Evolutionary conservation across 1,284 basidiomycete genomes (phyloP).

Genomic region (Volvariella volvacea): DNA sequence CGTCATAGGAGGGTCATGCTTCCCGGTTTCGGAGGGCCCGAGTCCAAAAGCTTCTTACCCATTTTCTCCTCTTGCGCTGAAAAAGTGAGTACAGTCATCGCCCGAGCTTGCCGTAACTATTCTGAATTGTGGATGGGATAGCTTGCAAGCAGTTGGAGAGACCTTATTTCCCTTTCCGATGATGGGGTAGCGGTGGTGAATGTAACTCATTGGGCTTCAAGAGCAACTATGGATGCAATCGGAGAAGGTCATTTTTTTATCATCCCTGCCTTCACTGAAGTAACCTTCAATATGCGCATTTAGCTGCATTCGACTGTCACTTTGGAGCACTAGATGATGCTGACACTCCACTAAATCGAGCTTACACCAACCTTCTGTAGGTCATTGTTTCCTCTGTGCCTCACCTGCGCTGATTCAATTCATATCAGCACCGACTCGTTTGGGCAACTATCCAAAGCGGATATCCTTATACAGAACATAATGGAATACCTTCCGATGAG

Average conservation of each 20-base stretch:
- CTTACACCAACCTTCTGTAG: slow-evolving; percentile 28
- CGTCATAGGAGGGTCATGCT: slow-evolving; percentile 29
- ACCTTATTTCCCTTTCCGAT: slow-evolving; percentile 22
- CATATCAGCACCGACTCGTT: slow-evolving; percentile 18
- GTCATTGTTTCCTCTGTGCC: slow-evolving; percentile 5
- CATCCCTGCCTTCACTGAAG: neutral
- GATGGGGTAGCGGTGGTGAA: slow-evolving; percentile 32
- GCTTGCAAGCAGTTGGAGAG: slow-evolving; percentile 41
- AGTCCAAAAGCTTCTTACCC: slow-evolving; percentile 23
- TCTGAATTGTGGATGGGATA: slow-evolving; percentile 13
- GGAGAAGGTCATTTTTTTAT: slow-evolving; percentile 27
- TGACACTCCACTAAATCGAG: slow-evolving; percentile 27
- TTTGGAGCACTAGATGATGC: slow-evolving; percentile 28
- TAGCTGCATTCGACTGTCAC: slow-evolving; percentile 37
- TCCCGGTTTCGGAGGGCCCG: slow-evolving; percentile 28
- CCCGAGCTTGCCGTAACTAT: neutral
- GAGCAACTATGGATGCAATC: slow-evolving; percentile 38
- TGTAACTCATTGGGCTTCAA: slow-evolving; percentile 29
- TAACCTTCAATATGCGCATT: neutral
- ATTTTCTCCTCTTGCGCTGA: slow-evolving; percentile 27
- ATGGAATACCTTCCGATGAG: slow-evolving; percentile 16
- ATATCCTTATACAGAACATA: slow-evolving; percentile 22
- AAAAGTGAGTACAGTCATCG: slow-evolving; percentile 18
- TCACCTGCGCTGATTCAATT: neutral
- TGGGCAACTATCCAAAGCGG: slow-evolving; percentile 10